These are phyloP conservation scores for Monosporascus sp. DNA, from an alignment of 2,329 filamentous ascomycete species.

Conservation along the genomic window DNA sequence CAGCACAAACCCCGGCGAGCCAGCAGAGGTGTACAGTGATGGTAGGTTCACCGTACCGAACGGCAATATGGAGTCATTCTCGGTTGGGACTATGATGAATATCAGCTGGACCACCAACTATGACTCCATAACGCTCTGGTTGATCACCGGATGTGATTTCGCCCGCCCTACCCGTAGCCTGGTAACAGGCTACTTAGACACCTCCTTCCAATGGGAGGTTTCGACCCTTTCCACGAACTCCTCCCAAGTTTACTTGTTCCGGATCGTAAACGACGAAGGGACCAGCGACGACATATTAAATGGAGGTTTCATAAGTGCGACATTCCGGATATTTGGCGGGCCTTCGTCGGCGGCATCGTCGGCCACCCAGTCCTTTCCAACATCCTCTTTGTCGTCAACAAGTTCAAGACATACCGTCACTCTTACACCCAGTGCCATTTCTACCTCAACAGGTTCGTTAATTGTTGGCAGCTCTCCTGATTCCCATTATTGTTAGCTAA, in stretches of 20 bases:
- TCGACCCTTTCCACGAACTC: conserved; percentile 1
- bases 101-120: conserved; percentile 1
- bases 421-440: background rate
- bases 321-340: background rate
- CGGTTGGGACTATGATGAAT: conserved; percentile 1
- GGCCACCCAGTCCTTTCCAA: background rate
- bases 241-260: conserved; percentile 1
- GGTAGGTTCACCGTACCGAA: conserved; percentile 1
- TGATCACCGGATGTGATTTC: conserved; percentile 2
- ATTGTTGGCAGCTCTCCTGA: background rate
- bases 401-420: background rate
- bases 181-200: background rate
- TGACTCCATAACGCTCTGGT: background rate
- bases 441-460: background rate
- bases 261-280: background rate
- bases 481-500: background rate
- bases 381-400: background rate
- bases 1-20: background rate
- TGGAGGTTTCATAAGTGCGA: background rate
- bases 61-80: background rate
- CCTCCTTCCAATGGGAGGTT: conserved; percentile 1
- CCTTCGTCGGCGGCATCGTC: background rate
- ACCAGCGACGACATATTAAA: background rate
- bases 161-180: conserved; percentile 1
- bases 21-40: background rate